phyloP scores from a whole-genome alignment of 192 early-diverging fungal species.

The Globomyces pollinis-pini region DNA sequence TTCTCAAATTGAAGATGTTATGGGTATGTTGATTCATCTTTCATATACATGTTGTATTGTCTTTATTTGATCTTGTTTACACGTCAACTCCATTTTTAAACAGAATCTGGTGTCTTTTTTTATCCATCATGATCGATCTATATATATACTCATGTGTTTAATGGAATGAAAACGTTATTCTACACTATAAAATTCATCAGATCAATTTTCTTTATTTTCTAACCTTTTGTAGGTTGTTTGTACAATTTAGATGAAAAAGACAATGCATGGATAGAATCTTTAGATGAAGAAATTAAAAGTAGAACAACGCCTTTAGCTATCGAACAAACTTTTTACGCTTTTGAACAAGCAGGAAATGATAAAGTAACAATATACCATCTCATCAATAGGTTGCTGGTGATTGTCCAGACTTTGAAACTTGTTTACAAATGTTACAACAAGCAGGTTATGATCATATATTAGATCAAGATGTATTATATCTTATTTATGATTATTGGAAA shows the following conservation, averaged over 20 bases:
- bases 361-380: constrained; percentile 24
- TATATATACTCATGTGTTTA: too few relatives aligned
- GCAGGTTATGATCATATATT: constrained; percentile 1
- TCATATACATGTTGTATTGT: too few relatives aligned
- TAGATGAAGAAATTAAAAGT: constrained; percentile 22
- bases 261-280: constrained; percentile 51
- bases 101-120: too few relatives aligned
- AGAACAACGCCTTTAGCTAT: constrained; percentile 57
- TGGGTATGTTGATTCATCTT: too few relatives aligned
- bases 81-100: too few relatives aligned
- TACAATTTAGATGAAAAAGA: constrained; percentile 91
- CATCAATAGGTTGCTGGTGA: constrained; percentile 18
- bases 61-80: too few relatives aligned
- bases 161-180: too few relatives aligned
- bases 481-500: constrained; percentile 51
- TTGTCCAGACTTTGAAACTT: constrained; percentile 18
- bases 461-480: not conserved
- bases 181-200: too few relatives aligned
- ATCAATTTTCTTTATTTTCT: too few relatives aligned
- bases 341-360: constrained; percentile 67
- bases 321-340: constrained; percentile 69
- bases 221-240: constrained; percentile 47
- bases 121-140: too few relatives aligned
- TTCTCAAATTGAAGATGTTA: constrained; percentile 76
- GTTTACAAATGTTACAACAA: not conserved